These are phyloP conservation scores for Xylaria sp. DNA, from an alignment of 2,329 filamentous ascomycete species.

Conservation along the genomic window DNA sequence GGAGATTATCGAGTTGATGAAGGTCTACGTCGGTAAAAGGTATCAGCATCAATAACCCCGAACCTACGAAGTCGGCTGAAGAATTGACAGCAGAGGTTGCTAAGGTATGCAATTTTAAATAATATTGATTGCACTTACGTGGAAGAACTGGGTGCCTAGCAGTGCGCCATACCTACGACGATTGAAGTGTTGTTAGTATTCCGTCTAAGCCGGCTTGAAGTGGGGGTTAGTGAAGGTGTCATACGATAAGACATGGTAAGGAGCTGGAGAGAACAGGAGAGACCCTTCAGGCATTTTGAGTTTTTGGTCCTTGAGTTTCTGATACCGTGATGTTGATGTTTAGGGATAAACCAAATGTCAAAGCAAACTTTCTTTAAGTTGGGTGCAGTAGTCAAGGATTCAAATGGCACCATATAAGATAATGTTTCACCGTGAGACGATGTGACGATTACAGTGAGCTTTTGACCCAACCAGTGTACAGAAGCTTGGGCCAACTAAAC, in stretches of 20 bases:
- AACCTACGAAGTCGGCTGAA: background rate
- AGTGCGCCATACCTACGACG: conserved; percentile 81
- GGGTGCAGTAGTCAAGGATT: conserved; percentile 31
- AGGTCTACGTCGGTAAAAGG: conserved; percentile 65
- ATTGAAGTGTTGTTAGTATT: conserved; percentile 24
- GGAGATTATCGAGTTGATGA: conserved; percentile 78
- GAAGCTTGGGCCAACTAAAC: conserved; percentile 41
- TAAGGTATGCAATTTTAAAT: background rate
- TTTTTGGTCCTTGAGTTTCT: conserved; percentile 1
- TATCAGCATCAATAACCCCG: conserved; percentile 10
- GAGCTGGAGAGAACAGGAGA: conserved; percentile 71
- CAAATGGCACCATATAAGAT: conserved; percentile 16
- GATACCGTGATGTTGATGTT: conserved; percentile 5
- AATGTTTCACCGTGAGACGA: conserved; percentile 12
- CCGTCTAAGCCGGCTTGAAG: conserved; percentile 39
- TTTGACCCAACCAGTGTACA: too few relatives aligned
- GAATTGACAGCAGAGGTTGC: background rate
- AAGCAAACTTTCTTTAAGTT: conserved; percentile 28
- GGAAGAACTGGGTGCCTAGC: conserved; percentile 86
- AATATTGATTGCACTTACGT: conserved; percentile 61
- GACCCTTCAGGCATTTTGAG: conserved; percentile 59
- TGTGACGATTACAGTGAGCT: background rate
- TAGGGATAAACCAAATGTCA: background rate
- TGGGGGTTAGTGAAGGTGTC: conserved; percentile 40
- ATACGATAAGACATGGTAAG: conserved; percentile 82